Base-by-base conservation (phyloP, 805 yeast genomes). In the Wickerhamomyces subpelliculosus region DNA sequence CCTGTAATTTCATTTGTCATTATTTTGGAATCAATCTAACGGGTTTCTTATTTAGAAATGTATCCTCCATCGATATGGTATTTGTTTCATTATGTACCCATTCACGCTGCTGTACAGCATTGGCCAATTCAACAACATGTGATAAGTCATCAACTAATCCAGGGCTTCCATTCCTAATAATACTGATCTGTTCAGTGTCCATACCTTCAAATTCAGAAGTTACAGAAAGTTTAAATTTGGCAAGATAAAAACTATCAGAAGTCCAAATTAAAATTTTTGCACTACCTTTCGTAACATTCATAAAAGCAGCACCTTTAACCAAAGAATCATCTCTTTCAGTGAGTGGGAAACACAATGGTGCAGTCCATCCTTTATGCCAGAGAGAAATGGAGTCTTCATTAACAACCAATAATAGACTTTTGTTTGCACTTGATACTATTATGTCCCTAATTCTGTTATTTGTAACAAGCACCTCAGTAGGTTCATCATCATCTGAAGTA, bases 41-140 rank as follows among this genome's bases (percentile, higher is more conserved):
- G 5, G 8, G 16, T 13, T 27, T 41, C 36, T 34, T 44, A 3
- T 26, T 38, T 17, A 44, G 20, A 30, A 49, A 49, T 9, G 54
- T 49, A 20, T 49, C 54, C 17, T 49, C 54, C 18, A 42, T 37
- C 20, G 39, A 41, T 13, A 43, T 18, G 8, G 24, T 30, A 17
- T 33, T 41, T 11, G 51, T 36, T 27, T 38, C 16, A 23, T 45
- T 43, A 7, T 40, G 42, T 4, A 49, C 53, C 53, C 53, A 49
- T 41, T 49, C 53, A 12, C 43, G 42, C 30, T 49, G 51, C 29
- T 49, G 54, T 1, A 47, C 54, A 20, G 45, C 50, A 8, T 42
- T 45, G 6, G 54, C 54, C 9, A 49, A 27, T 24, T 44, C 46
- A 20, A 47, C 35, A 5, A 47, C 52, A 10, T 40, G 27, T 2